Evolutionary conservation across 768 basidiomycete species (phyloP).

Genomic region (Russula olivacea): DNA sequence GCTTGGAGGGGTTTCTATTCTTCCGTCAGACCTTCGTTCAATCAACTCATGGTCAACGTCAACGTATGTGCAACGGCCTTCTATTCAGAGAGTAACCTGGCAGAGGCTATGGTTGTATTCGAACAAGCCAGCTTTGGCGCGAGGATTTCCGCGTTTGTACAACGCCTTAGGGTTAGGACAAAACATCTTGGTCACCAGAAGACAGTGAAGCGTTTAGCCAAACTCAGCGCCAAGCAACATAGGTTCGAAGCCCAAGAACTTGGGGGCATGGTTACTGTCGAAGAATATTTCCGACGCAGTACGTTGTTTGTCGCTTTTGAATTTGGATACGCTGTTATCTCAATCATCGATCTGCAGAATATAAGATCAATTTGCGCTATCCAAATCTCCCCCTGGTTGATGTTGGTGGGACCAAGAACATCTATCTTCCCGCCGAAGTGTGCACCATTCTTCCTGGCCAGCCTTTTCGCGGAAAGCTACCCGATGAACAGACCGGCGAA

Average conservation of each 20-base stretch:
- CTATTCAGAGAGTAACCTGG: conserved; percentile 40
- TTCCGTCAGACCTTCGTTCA: conserved; percentile 38
- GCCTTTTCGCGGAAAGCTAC: conserved; percentile 46
- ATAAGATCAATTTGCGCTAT: conserved; percentile 35
- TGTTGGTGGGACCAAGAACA: conserved; percentile 41
- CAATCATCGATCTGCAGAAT: conserved; percentile 33
- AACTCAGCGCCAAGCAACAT: conserved; percentile 36
- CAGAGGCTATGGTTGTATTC: conserved; percentile 40
- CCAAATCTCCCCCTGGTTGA: conserved; percentile 43
- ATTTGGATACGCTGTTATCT: neutral
- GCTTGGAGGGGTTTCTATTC: conserved; percentile 52
- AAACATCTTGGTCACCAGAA: conserved; percentile 71
- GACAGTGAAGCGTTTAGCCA: conserved; percentile 53
- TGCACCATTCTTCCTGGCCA: conserved; percentile 43
- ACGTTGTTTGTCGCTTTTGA: conserved; percentile 17
- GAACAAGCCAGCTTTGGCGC: conserved; percentile 51
- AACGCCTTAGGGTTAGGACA: conserved; percentile 59
- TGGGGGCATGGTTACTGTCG: conserved; percentile 39
- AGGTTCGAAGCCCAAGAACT: conserved; percentile 39
- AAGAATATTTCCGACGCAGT: conserved; percentile 45
- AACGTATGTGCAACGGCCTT: conserved; percentile 50
- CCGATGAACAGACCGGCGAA: conserved; percentile 45
- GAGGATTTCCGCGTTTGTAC: conserved; percentile 54
- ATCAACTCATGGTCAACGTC: conserved; percentile 49
- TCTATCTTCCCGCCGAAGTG: conserved; percentile 43